Conservation (phyloP, 805 yeast species). For the Sugiyamaella boreocaroliniensis region DNA sequence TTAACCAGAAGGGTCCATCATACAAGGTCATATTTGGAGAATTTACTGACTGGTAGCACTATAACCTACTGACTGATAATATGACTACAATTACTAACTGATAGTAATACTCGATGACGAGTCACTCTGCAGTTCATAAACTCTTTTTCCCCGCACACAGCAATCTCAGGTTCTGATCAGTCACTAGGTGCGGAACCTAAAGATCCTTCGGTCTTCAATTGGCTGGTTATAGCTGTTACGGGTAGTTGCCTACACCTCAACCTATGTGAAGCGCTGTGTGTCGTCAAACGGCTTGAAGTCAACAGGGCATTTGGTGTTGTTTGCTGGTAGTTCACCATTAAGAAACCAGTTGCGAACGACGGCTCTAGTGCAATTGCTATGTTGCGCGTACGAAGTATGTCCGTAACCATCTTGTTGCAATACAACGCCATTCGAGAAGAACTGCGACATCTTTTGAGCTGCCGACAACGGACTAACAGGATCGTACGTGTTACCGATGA, state of each 20-base stretch:
- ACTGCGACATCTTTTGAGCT: constrained; percentile 15
- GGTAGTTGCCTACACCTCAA: not conserved
- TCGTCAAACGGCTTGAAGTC: constrained; percentile 3
- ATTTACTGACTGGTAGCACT: no score
- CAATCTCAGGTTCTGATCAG: no score
- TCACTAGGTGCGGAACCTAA: no score
- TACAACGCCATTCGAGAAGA: constrained; percentile 14
- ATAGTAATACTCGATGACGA: no score
- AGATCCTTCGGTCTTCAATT: no score
- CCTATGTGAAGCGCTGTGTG: not conserved
- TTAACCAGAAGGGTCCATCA: no score
- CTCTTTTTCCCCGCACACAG: no score
- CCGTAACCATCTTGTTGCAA: constrained; percentile 20
- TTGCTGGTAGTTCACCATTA: constrained; percentile 14
- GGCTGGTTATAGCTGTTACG: no score
- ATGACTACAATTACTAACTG: no score
- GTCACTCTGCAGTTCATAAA: no score
- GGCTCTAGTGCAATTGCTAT: constrained; percentile 14
- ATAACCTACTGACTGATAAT: no score
- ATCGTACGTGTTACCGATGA: constrained; percentile 19
- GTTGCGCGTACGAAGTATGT: constrained; percentile 20
- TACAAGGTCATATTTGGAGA: no score
- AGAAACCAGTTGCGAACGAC: constrained; percentile 14
- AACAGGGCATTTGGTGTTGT: constrained; percentile 12
- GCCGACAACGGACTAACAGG: constrained; percentile 21